These are phyloP conservation scores for Incumbomyces lentus DNA, from an alignment of 2,329 filamentous ascomycete genomes.

Conservation along the genomic window DNA sequence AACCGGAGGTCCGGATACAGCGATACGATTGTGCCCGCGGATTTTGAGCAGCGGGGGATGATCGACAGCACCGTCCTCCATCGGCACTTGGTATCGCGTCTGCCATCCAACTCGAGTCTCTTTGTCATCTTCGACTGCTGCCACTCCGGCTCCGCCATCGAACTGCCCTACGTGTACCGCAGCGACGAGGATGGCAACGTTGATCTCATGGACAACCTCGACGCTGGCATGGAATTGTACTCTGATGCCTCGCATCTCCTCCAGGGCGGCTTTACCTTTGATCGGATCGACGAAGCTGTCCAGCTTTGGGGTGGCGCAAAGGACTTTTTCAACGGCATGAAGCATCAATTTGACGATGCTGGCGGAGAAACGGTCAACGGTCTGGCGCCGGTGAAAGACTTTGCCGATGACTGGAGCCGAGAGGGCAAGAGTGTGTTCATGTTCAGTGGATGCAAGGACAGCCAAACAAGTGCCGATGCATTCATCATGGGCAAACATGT, in stretches of 20 bases:
- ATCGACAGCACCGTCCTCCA: slow-evolving; percentile 38
- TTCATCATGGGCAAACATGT: slow-evolving; percentile 32
- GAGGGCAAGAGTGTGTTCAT: slow-evolving; percentile 42
- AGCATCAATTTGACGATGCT: slow-evolving; percentile 29
- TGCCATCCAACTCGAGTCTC: slow-evolving; percentile 30
- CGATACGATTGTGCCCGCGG: slow-evolving; percentile 45
- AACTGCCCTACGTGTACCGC: slow-evolving; percentile 49
- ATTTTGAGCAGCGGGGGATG: slow-evolving; percentile 44
- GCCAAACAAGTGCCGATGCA: slow-evolving; percentile 42
- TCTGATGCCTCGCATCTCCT: slow-evolving; percentile 42
- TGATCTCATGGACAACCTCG: slow-evolving; percentile 45
- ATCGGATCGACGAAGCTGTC: slow-evolving; percentile 39
- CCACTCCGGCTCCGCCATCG: slow-evolving; percentile 50
- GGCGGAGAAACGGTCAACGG: slow-evolving; percentile 37
- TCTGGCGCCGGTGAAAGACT: slow-evolving; percentile 32
- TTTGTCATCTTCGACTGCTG: slow-evolving; percentile 48
- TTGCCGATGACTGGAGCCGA: slow-evolving; percentile 35
- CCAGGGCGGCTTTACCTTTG: slow-evolving; percentile 35
- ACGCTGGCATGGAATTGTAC: slow-evolving; percentile 41
- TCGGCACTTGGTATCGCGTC: slow-evolving; percentile 24
- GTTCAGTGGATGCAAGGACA: slow-evolving; percentile 42
- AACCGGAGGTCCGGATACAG: slow-evolving; percentile 26
- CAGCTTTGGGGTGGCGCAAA: slow-evolving; percentile 45
- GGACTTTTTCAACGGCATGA: slow-evolving; percentile 37
- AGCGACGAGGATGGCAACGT: slow-evolving; percentile 48